Conservation (phyloP, 441 rosid species). For the Adansonia madagascariensis region DNA sequence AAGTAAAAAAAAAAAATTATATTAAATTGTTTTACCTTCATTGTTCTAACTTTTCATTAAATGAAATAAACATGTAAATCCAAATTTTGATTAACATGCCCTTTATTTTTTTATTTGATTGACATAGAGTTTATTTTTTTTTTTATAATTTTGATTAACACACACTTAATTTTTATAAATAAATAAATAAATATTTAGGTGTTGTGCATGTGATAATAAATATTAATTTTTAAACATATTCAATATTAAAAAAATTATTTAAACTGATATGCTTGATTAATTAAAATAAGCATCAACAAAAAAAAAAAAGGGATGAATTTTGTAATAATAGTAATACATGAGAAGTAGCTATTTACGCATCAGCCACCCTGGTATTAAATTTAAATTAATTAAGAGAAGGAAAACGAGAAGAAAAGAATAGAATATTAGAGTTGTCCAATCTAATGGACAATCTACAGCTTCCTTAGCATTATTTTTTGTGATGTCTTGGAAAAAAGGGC, state of each 20-base stretch:
- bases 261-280: background rate
- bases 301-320: too few species aligned
- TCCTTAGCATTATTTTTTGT: background rate
- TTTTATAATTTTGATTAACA: background rate
- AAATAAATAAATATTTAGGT: background rate
- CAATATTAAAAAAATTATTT: background rate
- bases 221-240: too few species aligned
- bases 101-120: too few species aligned
- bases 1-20: too few species aligned
- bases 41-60: background rate
- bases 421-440: background rate
- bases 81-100: background rate
- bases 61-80: background rate
- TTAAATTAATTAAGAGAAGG: background rate
- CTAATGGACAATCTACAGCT: background rate
- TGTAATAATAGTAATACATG: too few species aligned
- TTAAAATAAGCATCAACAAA: too few species aligned
- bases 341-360: background rate
- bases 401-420: slow-evolving; percentile 6
- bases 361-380: background rate
- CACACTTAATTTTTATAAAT: background rate
- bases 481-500: slow-evolving; percentile 11
- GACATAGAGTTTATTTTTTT: too few species aligned
- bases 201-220: background rate
- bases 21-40: too few species aligned